Conservation (phyloP, 306 rosid genomes). For the Arachis hypogaea region DNA sequence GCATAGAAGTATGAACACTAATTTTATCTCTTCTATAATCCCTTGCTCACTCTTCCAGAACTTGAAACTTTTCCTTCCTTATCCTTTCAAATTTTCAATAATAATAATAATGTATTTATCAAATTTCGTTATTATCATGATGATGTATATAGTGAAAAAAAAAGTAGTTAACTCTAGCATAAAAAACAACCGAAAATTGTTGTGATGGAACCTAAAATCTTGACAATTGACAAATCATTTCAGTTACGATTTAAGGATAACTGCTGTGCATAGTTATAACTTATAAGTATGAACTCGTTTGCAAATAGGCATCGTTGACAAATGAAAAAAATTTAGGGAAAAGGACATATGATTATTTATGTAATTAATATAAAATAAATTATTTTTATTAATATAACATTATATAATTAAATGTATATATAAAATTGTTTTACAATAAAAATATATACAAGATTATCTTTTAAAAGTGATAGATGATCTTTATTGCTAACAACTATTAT, state of each 20-base stretch:
- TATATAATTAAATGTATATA: too few species aligned
- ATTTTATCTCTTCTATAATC: slow-evolving; percentile 19
- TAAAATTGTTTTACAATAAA: too few species aligned
- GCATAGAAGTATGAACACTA: not conserved
- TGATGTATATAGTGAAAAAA: not conserved
- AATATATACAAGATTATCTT: too few species aligned
- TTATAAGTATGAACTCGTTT: slow-evolving; percentile 1
- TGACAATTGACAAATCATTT: slow-evolving; percentile 3
- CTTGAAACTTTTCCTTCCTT: not conserved
- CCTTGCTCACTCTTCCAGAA: not conserved
- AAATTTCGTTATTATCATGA: not conserved
- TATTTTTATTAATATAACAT: too few species aligned
- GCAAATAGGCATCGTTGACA: not conserved
- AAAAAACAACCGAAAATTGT: slow-evolving; percentile 27
- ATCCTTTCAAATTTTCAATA: not conserved
- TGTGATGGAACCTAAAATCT: slow-evolving; percentile 21
- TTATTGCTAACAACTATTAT: too few species aligned
- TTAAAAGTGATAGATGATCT: too few species aligned
- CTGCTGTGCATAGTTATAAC: slow-evolving; percentile 10
- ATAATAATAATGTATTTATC: not conserved
- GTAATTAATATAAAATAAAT: too few species aligned
- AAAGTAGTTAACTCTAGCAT: slow-evolving; percentile 14
- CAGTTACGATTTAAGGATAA: slow-evolving; percentile 2
- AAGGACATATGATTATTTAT: too few species aligned
- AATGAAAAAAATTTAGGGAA: too few species aligned